Evolutionary conservation across 805 yeast genomes (phyloP), one percentile per base, ranked within the genome.

Genomic region (Pichia kluyveri): DNA sequence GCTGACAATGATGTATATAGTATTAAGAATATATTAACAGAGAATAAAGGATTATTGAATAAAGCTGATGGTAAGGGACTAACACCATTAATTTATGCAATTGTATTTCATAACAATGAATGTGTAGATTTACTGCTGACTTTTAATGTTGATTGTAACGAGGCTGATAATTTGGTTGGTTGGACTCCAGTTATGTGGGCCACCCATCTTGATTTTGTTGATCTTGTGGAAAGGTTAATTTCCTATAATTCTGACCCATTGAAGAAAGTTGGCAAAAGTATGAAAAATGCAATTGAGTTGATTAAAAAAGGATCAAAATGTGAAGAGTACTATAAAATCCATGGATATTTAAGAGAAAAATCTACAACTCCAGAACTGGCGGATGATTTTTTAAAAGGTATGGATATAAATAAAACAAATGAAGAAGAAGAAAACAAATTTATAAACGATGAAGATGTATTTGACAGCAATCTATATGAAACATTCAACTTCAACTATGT

Each of bases 161-260:
- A 67, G 37, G 57, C 63, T 9, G 90, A 83, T 55, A 65, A 70
- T 2, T 47, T 77, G 23, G 60, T 76, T 26, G 71, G 76, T 3
- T 80, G 78, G 62, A 75, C 87, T 0, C 87, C 96, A 11, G 63
- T 86, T 41, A 86, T 86, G 93, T 87, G 96, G 96, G 90, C 95
- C 0, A 78, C 86, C 4, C 75, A 80, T 55, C 71, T 82, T 54
- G 75, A 79, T 46, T 77, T 78, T 46, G 62, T 75, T 50, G 71
- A 73, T 12, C 71, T 83, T 41, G 80, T 78, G 15, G 74, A 77
- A 42, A 65, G 73, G 47, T 66, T 87, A 50, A 63, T 88, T 46
- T 76, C 77, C 40, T 71, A 72, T 49, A 84, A 82, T 37, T 91
- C 90, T 0, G 83, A 82, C 51, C 79, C 80, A 1, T 69, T 73